phyloP scores from a whole-genome alignment of 2,329 filamentous ascomycete genomes.

The Arthrobotrys sphaeroides region DNA sequence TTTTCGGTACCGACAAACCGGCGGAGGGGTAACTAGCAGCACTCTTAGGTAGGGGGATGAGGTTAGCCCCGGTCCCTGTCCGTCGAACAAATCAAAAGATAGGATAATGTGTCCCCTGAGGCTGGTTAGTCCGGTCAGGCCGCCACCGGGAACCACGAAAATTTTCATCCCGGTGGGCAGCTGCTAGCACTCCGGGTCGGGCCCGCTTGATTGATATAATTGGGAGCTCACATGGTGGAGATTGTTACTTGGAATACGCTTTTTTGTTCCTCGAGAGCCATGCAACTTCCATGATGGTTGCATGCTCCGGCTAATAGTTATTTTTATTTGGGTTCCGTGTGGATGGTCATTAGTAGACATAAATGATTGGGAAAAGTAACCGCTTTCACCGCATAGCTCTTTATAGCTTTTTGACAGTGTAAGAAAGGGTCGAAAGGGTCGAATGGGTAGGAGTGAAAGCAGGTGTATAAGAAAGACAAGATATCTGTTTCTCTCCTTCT shows the following conservation, averaged over 20 bases:
- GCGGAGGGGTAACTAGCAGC: conserved; percentile 17
- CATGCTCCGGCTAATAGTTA: not conserved
- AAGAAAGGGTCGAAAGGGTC: not conserved
- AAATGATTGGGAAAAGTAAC: conserved; percentile 10
- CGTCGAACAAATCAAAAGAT: conserved; percentile 21
- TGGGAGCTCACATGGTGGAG: not conserved
- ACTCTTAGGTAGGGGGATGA: too few species aligned
- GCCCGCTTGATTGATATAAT: not conserved
- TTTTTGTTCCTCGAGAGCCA: not conserved
- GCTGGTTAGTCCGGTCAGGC: not conserved
- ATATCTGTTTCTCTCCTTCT: not conserved
- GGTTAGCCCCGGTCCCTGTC: not conserved
- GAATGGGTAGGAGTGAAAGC: not conserved
- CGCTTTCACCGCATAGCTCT: not conserved
- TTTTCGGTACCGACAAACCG: conserved; percentile 44
- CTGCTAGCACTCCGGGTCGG: not conserved
- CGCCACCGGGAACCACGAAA: not conserved
- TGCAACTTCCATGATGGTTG: not conserved
- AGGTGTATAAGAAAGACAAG: not conserved
- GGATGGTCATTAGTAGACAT: conserved; percentile 21
- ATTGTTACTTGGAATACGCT: not conserved
- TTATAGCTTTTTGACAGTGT: not conserved
- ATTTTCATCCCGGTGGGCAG: not conserved
- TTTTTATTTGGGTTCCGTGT: not conserved
- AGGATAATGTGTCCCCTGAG: conserved; percentile 24